Conservation (phyloP, 2,329 filamentous ascomycete genomes). For the Diaporthe amygdali region DNA sequence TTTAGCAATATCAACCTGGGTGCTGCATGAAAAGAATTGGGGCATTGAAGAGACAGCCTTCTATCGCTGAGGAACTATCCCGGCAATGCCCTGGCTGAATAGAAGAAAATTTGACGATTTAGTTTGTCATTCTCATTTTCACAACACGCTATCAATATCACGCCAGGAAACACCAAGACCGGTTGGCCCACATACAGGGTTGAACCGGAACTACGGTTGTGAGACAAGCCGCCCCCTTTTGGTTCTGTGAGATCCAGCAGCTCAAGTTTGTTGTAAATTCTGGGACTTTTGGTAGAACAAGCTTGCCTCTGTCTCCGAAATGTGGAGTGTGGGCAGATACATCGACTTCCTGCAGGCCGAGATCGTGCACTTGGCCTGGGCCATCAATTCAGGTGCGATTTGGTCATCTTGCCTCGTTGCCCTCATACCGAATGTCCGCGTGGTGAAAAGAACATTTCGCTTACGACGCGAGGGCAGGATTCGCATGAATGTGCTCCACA, state of each 20-base stretch:
- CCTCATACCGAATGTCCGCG: not conserved
- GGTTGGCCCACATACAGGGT: slow-evolving; percentile 3
- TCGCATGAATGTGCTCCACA: not conserved
- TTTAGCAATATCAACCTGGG: not conserved
- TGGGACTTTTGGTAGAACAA: no score
- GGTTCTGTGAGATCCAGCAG: not conserved
- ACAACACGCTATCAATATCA: not conserved
- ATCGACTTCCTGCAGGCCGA: not conserved
- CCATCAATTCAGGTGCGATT: not conserved
- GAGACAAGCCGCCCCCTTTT: not conserved
- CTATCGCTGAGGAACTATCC: not conserved
- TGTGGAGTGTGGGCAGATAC: not conserved
- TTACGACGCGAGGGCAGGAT: slow-evolving; percentile 1
- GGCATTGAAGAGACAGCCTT: not conserved
- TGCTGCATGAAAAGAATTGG: not conserved
- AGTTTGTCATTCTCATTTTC: slow-evolving; percentile 4
- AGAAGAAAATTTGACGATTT: not conserved
- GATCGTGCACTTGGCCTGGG: not conserved
- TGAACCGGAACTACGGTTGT: not conserved
- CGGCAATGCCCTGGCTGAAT: not conserved
- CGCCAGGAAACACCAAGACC: not conserved
- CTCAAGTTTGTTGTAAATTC: no score
- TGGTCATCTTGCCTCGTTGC: not conserved
- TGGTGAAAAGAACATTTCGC: not conserved
- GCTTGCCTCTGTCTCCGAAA: no score